Evolutionary conservation across 805 yeast species (phyloP), one percentile per base, ranked within the genome.

Genomic region (Candida verbasci): DNA sequence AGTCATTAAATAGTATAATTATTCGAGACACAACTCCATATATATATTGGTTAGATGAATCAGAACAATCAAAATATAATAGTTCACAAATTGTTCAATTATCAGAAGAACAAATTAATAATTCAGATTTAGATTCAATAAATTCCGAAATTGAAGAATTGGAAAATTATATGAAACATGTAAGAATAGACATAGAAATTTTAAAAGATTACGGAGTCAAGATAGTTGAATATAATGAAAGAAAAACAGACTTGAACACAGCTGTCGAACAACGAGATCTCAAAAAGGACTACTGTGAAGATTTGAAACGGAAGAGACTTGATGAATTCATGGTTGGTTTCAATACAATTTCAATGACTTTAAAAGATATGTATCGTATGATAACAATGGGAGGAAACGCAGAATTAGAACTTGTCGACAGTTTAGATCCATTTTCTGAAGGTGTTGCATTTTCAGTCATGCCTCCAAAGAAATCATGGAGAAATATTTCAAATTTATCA

Each of bases 371-470:
- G 97, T 93, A 93, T 52, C 95, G 89, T 53, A 86, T 93, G 94
- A 93, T 93, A 42, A 93, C 98, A 1, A 88, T 91, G 94, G 98
- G 98, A 18, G 99, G 99, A 23, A 93, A 91, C 65, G 99, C 99
- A 0, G 98, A 93, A 57, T 70, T 93, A 24, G 99, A 93, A 57
- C 71, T 91, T 30, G 97, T 88, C 14, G 98, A 93, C 54, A 83
- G 95, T 42, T 72, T 91, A 54, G 97, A 93, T 60, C 98, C 98
- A n/a, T 93, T 93, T 52, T 80, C 96, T 1, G 98, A 93, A 62
- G 99, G 99, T 22, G 89, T 93, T 25, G 65, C 89, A 28, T 93
- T 93, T 59, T 85, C 96, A 58, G 98, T 93, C 5, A 93, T 93
- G 98, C 99, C 99, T 2, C 99, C 99, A 0, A 91, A 88, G 64